Evolutionary conservation across 1,284 basidiomycete genomes (phyloP).

Genomic region (Microbotryum scabiosae): DNA sequence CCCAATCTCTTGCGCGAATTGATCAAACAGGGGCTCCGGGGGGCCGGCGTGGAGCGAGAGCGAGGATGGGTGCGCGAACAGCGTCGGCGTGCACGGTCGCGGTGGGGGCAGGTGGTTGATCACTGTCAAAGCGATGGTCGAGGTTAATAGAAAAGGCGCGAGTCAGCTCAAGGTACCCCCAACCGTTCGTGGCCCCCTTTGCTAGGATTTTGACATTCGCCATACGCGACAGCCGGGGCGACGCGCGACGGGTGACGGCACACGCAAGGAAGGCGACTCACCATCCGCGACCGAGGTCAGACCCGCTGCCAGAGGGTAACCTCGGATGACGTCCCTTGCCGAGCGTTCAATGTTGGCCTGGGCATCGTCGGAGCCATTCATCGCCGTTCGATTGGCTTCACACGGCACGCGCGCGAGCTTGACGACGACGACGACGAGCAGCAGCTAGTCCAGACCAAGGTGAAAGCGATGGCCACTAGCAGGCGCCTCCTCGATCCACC

Average conservation of each 20-base stretch:
- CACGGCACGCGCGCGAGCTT: too few species aligned
- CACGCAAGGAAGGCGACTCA: background rate
- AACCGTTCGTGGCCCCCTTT: background rate
- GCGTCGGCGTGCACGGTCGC: slow-evolving; percentile 7
- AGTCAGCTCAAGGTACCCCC: background rate
- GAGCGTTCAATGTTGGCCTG: slow-evolving; percentile 3
- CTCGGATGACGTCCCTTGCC: slow-evolving; percentile 10
- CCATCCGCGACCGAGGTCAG: slow-evolving; percentile 15
- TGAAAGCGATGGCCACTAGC: too few species aligned
- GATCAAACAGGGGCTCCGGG: slow-evolving; percentile 17
- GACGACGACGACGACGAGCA: too few species aligned
- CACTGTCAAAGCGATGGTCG: slow-evolving; percentile 4
- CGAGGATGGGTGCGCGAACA: slow-evolving; percentile 11
- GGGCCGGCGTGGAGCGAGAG: slow-evolving; percentile 7
- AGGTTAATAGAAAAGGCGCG: background rate
- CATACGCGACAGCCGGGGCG: background rate
- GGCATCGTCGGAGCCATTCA: slow-evolving; percentile 6
- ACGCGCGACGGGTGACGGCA: background rate
- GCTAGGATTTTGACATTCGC: too few species aligned
- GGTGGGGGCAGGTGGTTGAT: slow-evolving; percentile 17
- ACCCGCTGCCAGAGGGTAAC: slow-evolving; percentile 15
- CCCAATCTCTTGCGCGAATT: slow-evolving; percentile 15
- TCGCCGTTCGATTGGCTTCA: too few species aligned
- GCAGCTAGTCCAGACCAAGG: too few species aligned
- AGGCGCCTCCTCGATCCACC: too few species aligned